phyloP scores from a whole-genome alignment of 371 early-diverging fungal genomes.

The Mortierella sp. region DNA sequence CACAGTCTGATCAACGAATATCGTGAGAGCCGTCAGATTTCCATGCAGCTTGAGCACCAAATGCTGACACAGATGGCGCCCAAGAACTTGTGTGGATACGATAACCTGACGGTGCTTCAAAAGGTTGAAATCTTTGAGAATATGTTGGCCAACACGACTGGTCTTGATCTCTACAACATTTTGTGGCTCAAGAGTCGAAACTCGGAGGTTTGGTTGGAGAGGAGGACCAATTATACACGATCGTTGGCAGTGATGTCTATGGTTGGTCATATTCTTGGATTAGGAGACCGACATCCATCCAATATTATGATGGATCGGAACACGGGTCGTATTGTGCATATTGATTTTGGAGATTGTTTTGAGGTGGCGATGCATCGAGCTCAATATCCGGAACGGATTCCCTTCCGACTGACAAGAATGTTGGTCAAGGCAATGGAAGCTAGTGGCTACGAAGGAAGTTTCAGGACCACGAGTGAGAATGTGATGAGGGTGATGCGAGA shows the following conservation, averaged over 20 bases:
- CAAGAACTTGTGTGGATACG: constrained; percentile 73
- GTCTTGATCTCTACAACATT: constrained; percentile 93
- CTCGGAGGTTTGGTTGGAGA: constrained; percentile 96
- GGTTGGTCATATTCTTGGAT: constrained; percentile 97
- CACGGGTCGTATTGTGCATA: constrained; percentile 96
- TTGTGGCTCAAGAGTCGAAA: constrained; percentile 96
- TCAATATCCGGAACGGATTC: constrained; percentile 97
- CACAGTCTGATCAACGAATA: constrained; percentile 93
- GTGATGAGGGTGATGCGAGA: constrained; percentile 96
- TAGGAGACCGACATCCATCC: constrained; percentile 98
- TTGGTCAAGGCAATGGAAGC: constrained; percentile 98
- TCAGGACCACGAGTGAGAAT: constrained; percentile 94
- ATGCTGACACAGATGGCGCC: constrained; percentile 74
- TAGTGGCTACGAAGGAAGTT: constrained; percentile 95
- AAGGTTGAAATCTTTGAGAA: constrained; percentile 96
- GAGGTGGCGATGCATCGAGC: constrained; percentile 98
- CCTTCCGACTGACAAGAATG: constrained; percentile 99
- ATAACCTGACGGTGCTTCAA: constrained; percentile 88
- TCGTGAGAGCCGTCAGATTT: constrained; percentile 85
- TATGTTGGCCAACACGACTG: constrained; percentile 88
- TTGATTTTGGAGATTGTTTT: constrained; percentile 99
- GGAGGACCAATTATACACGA: constrained; percentile 95
- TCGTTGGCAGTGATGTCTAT: constrained; percentile 98
- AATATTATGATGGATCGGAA: constrained; percentile 96
- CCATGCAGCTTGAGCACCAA: constrained; percentile 92